These are phyloP conservation scores for Quercus wislizeni DNA, from an alignment of 306 rosid genomes.

Conservation along the genomic window DNA sequence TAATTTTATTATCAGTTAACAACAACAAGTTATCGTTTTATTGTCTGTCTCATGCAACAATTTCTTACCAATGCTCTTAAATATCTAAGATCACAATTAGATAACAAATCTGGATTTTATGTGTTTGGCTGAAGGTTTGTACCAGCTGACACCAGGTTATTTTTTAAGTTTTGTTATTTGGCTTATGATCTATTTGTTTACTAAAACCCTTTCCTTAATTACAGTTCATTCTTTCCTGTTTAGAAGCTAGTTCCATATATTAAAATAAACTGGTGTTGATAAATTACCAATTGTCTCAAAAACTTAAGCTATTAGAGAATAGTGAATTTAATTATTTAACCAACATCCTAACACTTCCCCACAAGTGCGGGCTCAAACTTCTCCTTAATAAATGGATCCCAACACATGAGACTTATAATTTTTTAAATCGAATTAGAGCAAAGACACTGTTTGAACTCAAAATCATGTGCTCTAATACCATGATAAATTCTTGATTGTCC, in stretches of 20 bases:
- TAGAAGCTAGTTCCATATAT: not conserved
- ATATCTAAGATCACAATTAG: not conserved
- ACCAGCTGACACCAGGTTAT: not conserved
- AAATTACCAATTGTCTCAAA: too few relatives aligned
- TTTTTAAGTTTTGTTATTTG: not conserved
- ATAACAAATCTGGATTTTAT: not conserved
- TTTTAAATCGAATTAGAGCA: too few relatives aligned
- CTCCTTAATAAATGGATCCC: too few relatives aligned
- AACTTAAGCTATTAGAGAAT: too few relatives aligned
- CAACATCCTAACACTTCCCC: too few relatives aligned
- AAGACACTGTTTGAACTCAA: too few relatives aligned
- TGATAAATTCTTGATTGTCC: too few relatives aligned
- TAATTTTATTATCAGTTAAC: not conserved
- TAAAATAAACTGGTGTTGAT: too few relatives aligned
- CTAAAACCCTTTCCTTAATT: not conserved
- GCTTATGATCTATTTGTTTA: not conserved
- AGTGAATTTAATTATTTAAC: too few relatives aligned
- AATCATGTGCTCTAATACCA: too few relatives aligned
- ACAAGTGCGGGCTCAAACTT: too few relatives aligned
- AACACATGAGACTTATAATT: too few relatives aligned
- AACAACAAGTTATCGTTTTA: not conserved
- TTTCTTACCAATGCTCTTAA: not conserved
- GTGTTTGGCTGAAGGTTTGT: not conserved
- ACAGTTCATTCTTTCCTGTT: not conserved
- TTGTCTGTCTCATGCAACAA: not conserved